Evolutionary conservation across 2,329 filamentous ascomycete genomes (phyloP).

Genomic region (Leptodontidium sp.): DNA sequence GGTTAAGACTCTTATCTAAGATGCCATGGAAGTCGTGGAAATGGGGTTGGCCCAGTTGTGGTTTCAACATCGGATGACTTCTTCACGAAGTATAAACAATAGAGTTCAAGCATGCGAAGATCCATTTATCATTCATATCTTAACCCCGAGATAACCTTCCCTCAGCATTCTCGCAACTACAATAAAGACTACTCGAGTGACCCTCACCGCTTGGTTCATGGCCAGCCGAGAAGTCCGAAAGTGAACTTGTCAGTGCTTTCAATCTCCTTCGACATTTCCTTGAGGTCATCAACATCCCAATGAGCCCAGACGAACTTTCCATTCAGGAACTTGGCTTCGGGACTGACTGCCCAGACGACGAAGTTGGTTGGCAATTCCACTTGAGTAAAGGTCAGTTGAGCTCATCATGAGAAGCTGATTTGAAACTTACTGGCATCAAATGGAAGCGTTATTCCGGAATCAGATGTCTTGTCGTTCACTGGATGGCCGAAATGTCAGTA

Average conservation of each 20-base stretch:
- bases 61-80: too few species aligned
- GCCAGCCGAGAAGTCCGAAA: constrained; percentile 21
- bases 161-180: neutral
- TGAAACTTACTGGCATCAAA: constrained; percentile 18
- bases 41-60: too few species aligned
- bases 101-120: neutral
- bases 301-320: constrained; percentile 56
- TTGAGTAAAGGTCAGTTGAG: neutral
- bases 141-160: neutral
- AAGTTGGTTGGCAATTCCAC: constrained; percentile 18
- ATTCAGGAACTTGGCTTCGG: constrained; percentile 54
- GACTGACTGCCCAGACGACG: constrained; percentile 15
- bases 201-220: neutral
- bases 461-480: constrained; percentile 13
- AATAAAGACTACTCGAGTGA: neutral
- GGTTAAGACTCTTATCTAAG: too few species aligned
- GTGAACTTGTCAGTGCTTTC: constrained; percentile 18
- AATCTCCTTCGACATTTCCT: constrained; percentile 44
- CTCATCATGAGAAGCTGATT: neutral
- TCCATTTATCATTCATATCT: neutral
- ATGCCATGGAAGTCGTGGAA: too few species aligned
- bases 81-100: neutral
- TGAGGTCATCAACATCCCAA: constrained; percentile 60
- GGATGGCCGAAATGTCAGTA: neutral
- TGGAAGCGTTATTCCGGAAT: neutral